A percentile compares a stretch with the other conserved stretches of the same genome.
Conservation (phyloP, 164 flowering plant species). For the Nelumbo lutea region DNA sequence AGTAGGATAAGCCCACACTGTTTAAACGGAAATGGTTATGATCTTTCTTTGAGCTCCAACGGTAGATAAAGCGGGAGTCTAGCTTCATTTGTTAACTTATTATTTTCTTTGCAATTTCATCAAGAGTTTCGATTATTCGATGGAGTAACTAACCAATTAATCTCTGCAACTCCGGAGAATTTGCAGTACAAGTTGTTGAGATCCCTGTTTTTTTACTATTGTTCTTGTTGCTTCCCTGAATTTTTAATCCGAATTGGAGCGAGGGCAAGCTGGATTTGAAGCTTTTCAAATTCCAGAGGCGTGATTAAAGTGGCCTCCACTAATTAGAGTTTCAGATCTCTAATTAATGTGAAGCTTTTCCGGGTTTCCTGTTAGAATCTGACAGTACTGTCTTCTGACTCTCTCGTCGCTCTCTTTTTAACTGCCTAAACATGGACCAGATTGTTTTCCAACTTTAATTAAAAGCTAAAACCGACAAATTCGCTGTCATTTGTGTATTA, state of each 20-base stretch:
- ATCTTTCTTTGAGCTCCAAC: no score
- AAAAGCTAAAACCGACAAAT: not conserved
- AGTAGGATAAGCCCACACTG: not conserved
- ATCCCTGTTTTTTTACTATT: not conserved
- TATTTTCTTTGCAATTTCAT: not conserved
- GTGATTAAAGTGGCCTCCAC: not conserved
- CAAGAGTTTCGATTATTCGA: not conserved
- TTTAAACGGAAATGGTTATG: no score
- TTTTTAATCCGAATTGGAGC: not conserved
- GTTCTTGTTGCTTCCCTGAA: no score
- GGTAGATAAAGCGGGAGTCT: no score
- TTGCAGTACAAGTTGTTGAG: not conserved
- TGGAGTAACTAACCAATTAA: not conserved
- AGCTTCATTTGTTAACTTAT: no score
- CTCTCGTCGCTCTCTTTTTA: no score
- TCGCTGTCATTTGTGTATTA: not conserved
- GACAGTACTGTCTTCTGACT: not conserved
- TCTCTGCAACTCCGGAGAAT: not conserved
- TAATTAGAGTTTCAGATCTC: not conserved
- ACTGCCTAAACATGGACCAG: no score
- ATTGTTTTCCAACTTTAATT: not conserved
- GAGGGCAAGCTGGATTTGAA: not conserved
- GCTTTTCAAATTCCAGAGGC: not conserved
- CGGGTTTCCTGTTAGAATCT: not conserved
- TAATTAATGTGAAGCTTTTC: not conserved